Percentiles rank a stretch among this genome's conserved stretches.
phyloP scores from a whole-genome alignment of 768 basidiomycete species.

The Lentinula raphanica region DNA sequence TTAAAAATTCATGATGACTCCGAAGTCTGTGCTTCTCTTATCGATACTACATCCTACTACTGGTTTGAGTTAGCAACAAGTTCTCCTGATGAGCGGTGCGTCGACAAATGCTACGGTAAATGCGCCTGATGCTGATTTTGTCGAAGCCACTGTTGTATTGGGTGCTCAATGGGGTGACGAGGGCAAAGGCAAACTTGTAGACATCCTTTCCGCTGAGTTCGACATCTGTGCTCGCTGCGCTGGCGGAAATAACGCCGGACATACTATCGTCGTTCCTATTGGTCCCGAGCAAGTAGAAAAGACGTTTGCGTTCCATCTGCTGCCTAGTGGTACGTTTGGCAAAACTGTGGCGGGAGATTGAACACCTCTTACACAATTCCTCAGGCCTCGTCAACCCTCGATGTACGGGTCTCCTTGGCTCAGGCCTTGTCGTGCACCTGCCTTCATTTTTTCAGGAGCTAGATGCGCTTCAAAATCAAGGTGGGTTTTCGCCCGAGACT shows the following conservation, averaged over 20 bases:
- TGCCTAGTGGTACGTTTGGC: constrained; percentile 67
- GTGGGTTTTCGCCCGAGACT: too few species aligned
- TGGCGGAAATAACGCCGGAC: constrained; percentile 98
- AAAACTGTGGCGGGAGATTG: constrained; percentile 21
- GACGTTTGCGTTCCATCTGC: constrained; percentile 91
- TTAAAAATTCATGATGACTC: neutral
- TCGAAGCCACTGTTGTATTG: constrained; percentile 65
- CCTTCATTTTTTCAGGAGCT: constrained; percentile 94
- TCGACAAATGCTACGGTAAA: neutral
- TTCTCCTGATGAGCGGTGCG: constrained; percentile 5
- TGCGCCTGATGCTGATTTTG: neutral
- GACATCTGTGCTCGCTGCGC: constrained; percentile 96
- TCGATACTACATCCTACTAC: neutral
- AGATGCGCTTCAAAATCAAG: constrained; percentile 73
- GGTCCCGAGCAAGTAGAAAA: constrained; percentile 66
- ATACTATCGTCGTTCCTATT: constrained; percentile 86
- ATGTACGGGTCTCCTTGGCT: constrained; percentile 85
- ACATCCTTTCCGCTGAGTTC: constrained; percentile 83
- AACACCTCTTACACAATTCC: neutral
- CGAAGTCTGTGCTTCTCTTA: neutral
- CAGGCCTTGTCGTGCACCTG: constrained; percentile 93
- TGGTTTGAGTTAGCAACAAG: neutral
- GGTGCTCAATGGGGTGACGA: constrained; percentile 93
- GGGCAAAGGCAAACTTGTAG: constrained; percentile 94
- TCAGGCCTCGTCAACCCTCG: constrained; percentile 68